Evolutionary conservation across 805 yeast species (phyloP), one percentile per base, ranked within the genome.

Genomic region (Suhomyces sp.): DNA sequence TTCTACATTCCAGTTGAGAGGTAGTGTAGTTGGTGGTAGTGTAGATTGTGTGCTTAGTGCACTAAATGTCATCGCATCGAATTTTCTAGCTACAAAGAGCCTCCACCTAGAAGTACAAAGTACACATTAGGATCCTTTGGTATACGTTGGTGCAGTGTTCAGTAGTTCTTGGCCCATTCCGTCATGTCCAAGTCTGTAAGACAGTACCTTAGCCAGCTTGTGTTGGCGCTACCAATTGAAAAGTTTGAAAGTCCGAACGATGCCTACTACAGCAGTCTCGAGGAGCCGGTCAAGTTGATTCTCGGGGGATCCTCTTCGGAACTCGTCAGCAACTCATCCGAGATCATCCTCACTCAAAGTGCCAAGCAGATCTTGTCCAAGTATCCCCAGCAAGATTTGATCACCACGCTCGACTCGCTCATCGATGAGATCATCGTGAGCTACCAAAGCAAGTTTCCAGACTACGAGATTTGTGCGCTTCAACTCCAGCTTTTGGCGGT

Each of bases 401-500:
- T 49, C 7, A 7, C 46, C 1, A 65, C 66, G 1, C 49, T 70
- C 40, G 47, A 54, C 8, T 42, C 49, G 26, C 66, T 58, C 50
- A 53, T 60, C 13, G 59, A 57, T n/a, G 48, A 50, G 7, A 53
- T 58, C 8, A 33, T 50, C 19, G 40, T 41, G 5, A 51, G 38
- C 23, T 60, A 61, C 41, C 23, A 46, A 7, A 48, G 35, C n/a
- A 47, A 50, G n/a, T 57, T 57, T 44, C 50, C 50, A 5, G 54
- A 55, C 7, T 38, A 38, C 6, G 53, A 50, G 8, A 22, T 60
- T 5, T 63, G 60, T 3, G 24, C 35, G 1, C 22, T 65, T 15
- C 68, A 68, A 42, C 56, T 67, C 33, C 77, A 69, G 47, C 53
- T 73, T n/a, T 44, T 79, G 15, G 88, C 89, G 2, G 76, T 89